Evolutionary conservation across 2,329 filamentous ascomycete genomes (phyloP).

Genomic region (Neonectria magnoliae): DNA sequence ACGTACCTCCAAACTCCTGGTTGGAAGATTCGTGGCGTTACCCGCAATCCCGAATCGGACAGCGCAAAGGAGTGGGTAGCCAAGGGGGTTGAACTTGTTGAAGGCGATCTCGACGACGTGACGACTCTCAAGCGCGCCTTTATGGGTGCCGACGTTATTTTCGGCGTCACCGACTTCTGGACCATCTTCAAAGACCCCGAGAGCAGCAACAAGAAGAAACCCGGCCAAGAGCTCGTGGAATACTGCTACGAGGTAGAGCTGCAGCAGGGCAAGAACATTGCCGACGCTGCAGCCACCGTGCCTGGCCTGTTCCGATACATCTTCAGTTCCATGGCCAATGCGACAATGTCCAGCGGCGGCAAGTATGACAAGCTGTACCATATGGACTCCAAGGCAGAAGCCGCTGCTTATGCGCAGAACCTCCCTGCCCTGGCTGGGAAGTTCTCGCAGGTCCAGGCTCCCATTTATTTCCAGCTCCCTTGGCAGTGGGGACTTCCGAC

Average conservation of each 20-base stretch:
- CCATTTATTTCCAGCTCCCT: slow-evolving; percentile 25
- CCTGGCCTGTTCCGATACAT: slow-evolving; percentile 22
- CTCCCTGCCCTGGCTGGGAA: slow-evolving; percentile 17
- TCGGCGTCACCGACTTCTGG: slow-evolving; percentile 28
- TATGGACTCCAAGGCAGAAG: slow-evolving; percentile 27
- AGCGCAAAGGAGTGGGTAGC: slow-evolving; percentile 4
- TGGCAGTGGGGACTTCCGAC: slow-evolving; percentile 28
- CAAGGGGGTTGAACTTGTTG: slow-evolving; percentile 26
- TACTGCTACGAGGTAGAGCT: slow-evolving; percentile 37
- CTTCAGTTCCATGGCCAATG: slow-evolving; percentile 25
- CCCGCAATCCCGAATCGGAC: slow-evolving; percentile 13
- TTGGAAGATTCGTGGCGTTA: slow-evolving; percentile 30
- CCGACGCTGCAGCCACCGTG: slow-evolving; percentile 33
- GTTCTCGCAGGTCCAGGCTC: slow-evolving; percentile 31
- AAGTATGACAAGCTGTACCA: slow-evolving; percentile 27
- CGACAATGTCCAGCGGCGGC: slow-evolving; percentile 28
- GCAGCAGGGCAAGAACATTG: slow-evolving; percentile 57
- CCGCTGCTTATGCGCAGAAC: slow-evolving; percentile 13
- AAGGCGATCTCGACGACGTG: slow-evolving; percentile 23
- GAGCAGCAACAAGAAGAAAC: slow-evolving; percentile 2
- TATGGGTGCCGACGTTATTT: slow-evolving; percentile 25
- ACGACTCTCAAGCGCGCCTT: slow-evolving; percentile 23
- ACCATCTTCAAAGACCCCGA: slow-evolving; percentile 19
- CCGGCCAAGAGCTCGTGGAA: slow-evolving; percentile 10
- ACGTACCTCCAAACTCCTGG: slow-evolving; percentile 18